These are phyloP conservation scores for Globisporangium echinulatum DNA, from an alignment of 352 stramenopile species.

Conservation along the genomic window DNA sequence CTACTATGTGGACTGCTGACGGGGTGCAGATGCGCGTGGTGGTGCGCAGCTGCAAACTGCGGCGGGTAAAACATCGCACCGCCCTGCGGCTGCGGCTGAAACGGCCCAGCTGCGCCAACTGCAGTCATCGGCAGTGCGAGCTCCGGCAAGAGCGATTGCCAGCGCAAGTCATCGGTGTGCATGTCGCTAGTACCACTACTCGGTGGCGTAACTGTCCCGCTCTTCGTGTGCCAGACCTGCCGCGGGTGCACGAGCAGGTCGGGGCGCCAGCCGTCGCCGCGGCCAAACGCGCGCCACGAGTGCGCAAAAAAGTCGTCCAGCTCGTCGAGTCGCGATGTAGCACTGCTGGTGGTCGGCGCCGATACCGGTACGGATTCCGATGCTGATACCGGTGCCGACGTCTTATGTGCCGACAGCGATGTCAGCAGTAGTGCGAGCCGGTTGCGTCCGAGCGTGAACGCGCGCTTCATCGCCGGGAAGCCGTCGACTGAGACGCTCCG, in stretches of 20 bases:
- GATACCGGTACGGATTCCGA: too few species aligned
- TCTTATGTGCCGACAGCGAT: constrained; percentile 6
- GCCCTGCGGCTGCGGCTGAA: constrained; percentile 4
- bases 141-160: constrained; percentile 14
- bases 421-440: constrained; percentile 37
- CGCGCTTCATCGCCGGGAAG: constrained; percentile 68
- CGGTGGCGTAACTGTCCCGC: too few species aligned
- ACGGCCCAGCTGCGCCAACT: background rate
- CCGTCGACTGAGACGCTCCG: constrained; percentile 67
- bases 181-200: background rate
- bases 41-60: background rate
- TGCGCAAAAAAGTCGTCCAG: constrained; percentile 51
- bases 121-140: constrained; percentile 8
- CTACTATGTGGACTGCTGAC: background rate
- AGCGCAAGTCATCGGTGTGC: constrained; percentile 6
- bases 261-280: constrained; percentile 69
- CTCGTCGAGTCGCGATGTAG: constrained; percentile 2
- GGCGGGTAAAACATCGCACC: constrained; percentile 6
- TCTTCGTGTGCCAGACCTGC: constrained; percentile 55
- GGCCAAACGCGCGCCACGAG: constrained; percentile 59
- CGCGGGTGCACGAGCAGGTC: constrained; percentile 75
- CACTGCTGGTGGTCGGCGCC: too few species aligned
- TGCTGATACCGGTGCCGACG: too few species aligned
- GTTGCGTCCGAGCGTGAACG: constrained; percentile 51
- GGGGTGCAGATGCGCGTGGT: constrained; percentile 4